Evolutionary conservation across 225 moss, liverwort and hornwort genomes (phyloP).

Genomic region (Polytrichum formosum): DNA sequence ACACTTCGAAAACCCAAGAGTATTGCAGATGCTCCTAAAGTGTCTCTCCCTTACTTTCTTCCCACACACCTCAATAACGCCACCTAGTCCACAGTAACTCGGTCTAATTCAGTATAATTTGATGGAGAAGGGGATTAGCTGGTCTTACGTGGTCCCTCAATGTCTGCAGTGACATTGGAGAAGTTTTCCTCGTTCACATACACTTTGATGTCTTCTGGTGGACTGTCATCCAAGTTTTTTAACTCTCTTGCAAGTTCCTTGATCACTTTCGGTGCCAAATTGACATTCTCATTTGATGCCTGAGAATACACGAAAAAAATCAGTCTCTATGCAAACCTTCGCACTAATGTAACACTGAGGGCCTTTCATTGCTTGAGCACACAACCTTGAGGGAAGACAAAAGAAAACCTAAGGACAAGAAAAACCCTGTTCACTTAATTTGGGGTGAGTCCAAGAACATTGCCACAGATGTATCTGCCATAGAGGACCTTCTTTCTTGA

Average conservation of each 20-base stretch:
- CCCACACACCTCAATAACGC: too few species aligned
- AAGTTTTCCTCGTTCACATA: conserved; percentile 95
- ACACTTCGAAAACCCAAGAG: too few species aligned
- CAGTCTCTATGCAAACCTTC: too few species aligned
- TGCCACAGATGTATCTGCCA: conserved; percentile 35
- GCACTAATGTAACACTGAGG: neutral
- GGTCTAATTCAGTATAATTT: too few species aligned
- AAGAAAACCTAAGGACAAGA: neutral
- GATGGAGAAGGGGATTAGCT: neutral
- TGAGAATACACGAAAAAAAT: conserved; percentile 14
- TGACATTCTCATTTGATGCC: conserved; percentile 95
- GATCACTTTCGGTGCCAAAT: conserved; percentile 90
- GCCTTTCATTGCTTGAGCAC: conserved; percentile 1
- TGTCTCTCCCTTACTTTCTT: too few species aligned
- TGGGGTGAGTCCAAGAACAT: neutral
- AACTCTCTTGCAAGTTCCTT: conserved; percentile 93
- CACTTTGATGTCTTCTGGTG: conserved; percentile 95
- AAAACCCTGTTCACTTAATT: neutral
- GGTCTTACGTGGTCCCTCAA: conserved; percentile 85
- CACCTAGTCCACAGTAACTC: too few species aligned
- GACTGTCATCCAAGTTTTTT: conserved; percentile 95
- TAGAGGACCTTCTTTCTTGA: conserved; percentile 11
- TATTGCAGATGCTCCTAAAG: too few species aligned
- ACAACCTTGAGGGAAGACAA: neutral
- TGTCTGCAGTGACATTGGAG: conserved; percentile 93